These are phyloP conservation scores for Bocquillonia castaneifolia DNA, from an alignment of 441 rosid species.

Conservation along the genomic window DNA sequence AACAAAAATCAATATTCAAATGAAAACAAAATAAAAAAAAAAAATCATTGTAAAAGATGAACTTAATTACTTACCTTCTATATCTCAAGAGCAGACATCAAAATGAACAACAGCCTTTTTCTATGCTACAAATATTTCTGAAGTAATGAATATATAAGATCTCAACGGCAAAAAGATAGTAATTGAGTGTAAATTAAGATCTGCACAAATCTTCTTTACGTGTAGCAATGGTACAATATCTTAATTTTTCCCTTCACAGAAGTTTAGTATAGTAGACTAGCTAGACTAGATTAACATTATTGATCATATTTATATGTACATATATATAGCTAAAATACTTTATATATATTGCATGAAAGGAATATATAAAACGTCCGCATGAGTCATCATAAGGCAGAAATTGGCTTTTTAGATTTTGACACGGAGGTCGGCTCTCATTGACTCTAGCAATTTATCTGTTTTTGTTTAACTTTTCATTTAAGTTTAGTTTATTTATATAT, in stretches of 20 bases:
- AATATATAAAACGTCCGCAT: slow-evolving; percentile 22
- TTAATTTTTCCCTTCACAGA: neutral
- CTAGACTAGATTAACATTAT: neutral
- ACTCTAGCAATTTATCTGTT: slow-evolving; percentile 9
- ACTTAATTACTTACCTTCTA: too few relatives aligned
- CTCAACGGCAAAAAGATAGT: neutral
- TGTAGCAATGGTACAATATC: neutral
- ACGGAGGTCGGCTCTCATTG: slow-evolving; percentile 28
- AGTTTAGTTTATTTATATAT: slow-evolving; percentile 25
- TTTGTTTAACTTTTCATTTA: slow-evolving; percentile 28
- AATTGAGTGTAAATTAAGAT: neutral
- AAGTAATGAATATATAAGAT: neutral
- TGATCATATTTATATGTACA: neutral
- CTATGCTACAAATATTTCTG: neutral
- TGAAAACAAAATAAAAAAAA: too few relatives aligned
- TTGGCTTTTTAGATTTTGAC: neutral
- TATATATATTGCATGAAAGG: slow-evolving; percentile 31
- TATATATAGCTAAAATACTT: neutral
- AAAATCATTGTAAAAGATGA: too few relatives aligned
- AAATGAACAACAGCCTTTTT: too few relatives aligned
- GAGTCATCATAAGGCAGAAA: slow-evolving; percentile 22
- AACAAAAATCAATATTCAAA: too few relatives aligned
- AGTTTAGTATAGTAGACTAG: neutral
- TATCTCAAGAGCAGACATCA: too few relatives aligned
- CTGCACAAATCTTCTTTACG: neutral